Evolutionary conservation across 2,329 filamentous ascomycete species (phyloP).

Genomic region (Pochonia chlamydosporia): DNA sequence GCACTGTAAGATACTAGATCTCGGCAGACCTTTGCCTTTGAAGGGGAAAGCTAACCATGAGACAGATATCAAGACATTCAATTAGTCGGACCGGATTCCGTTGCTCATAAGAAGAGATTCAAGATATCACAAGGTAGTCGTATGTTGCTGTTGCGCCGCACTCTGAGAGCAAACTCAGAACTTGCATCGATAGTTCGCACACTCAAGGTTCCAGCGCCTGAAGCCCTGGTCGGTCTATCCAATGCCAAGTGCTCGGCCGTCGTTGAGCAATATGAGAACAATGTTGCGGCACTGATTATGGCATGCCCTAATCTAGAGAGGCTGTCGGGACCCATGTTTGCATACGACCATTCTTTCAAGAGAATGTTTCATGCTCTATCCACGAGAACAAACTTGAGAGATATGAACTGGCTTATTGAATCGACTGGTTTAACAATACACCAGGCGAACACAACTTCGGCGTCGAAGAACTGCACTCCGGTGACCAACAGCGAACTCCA

Average conservation of each 20-base stretch:
- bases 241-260: constrained; percentile 23
- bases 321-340: constrained; percentile 46
- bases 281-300: constrained; percentile 57
- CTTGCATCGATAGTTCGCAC: constrained; percentile 50
- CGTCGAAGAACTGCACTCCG: constrained; percentile 19
- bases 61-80: constrained; percentile 52
- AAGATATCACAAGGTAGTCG: constrained; percentile 48
- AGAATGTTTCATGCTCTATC: constrained; percentile 54
- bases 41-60: neutral
- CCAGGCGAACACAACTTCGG: constrained; percentile 20
- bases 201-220: constrained; percentile 47
- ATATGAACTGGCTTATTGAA: constrained; percentile 56
- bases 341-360: constrained; percentile 51
- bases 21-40: neutral
- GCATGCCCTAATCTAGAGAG: constrained; percentile 59
- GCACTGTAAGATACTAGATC: constrained; percentile 39
- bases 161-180: constrained; percentile 45
- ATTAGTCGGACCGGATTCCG: constrained; percentile 51
- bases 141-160: constrained; percentile 51
- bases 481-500: constrained; percentile 24
- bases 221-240: constrained; percentile 28
- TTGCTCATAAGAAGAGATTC: constrained; percentile 50
- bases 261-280: constrained; percentile 47
- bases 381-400: constrained; percentile 47
- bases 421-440: constrained; percentile 19